These are phyloP conservation scores for Mycena haematopus DNA, from an alignment of 768 basidiomycete species.

Conservation along the genomic window DNA sequence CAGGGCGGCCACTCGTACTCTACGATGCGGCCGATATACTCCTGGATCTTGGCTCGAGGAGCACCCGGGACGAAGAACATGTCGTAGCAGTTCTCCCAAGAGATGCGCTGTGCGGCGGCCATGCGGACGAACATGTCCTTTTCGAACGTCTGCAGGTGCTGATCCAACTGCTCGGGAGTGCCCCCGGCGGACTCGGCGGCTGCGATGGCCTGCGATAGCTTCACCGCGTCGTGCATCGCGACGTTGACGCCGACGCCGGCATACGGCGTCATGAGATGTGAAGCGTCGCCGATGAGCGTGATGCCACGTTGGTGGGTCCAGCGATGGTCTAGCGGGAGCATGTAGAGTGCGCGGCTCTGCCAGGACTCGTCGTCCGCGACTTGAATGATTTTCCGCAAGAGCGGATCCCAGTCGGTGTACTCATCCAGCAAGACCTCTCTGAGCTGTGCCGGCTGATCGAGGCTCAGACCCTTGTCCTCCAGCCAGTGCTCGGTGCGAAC, in stretches of 20 bases:
- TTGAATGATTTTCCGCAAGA: not conserved
- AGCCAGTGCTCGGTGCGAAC: not conserved
- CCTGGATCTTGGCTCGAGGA: too few species aligned
- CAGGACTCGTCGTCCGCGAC: not conserved
- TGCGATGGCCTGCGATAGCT: too few species aligned
- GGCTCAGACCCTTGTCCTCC: not conserved
- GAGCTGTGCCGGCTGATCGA: not conserved
- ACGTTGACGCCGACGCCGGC: conserved; percentile 1
- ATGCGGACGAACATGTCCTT: too few species aligned
- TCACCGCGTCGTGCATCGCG: not conserved
- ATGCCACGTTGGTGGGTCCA: not conserved
- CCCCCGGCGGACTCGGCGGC: too few species aligned
- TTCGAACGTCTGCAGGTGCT: too few species aligned
- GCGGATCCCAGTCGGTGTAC: not conserved
- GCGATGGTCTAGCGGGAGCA: not conserved
- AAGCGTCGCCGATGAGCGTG: conserved; percentile 4
- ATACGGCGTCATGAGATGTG: not conserved
- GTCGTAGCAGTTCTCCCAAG: too few species aligned
- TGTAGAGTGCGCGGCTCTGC: conserved; percentile 6
- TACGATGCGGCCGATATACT: too few species aligned
- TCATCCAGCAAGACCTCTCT: not conserved
- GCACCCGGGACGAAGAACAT: too few species aligned
- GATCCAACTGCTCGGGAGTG: too few species aligned
- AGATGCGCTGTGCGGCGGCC: too few species aligned
- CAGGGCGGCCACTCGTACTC: too few species aligned